These are phyloP conservation scores for Claviceps cyperi DNA, from an alignment of 2,329 filamentous ascomycete genomes.

Conservation along the genomic window DNA sequence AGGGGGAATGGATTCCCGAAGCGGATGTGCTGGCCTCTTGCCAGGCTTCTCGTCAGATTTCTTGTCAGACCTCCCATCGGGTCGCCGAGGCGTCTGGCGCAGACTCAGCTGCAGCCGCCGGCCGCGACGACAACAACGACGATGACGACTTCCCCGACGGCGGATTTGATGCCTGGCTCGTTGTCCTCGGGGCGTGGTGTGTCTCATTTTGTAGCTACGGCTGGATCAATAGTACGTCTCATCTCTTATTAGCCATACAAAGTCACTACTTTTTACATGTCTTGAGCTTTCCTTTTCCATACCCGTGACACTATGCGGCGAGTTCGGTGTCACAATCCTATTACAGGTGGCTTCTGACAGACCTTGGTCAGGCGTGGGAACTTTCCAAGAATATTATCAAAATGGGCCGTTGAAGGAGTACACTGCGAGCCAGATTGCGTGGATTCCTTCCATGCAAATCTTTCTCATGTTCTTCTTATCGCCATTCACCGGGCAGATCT, in stretches of 20 bases:
- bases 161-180: conserved; percentile 18
- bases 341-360: not conserved
- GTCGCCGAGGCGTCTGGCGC: not conserved
- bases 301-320: no score
- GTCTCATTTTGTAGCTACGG: conserved; percentile 22
- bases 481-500: conserved; percentile 21
- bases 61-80: conserved; percentile 2
- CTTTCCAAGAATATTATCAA: conserved; percentile 46
- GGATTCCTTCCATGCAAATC: conserved; percentile 42
- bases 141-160: conserved; percentile 11
- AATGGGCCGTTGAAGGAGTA: conserved; percentile 30
- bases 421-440: conserved; percentile 41
- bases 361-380: conserved; percentile 23
- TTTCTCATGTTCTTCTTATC: conserved; percentile 5
- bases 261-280: not conserved
- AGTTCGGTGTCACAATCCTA: no score
- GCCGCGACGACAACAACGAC: not conserved
- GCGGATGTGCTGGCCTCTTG: conserved; percentile 2
- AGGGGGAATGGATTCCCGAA: conserved; percentile 5
- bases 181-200: conserved; percentile 21
- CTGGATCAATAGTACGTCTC: conserved; percentile 11
- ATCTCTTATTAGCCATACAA: not conserved
- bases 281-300: not conserved
- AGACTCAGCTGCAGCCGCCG: not conserved
- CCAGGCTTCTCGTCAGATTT: conserved; percentile 3